Evolutionary conservation across 768 basidiomycete genomes (phyloP).

Genomic region (Gelatoporia subvermispora): DNA sequence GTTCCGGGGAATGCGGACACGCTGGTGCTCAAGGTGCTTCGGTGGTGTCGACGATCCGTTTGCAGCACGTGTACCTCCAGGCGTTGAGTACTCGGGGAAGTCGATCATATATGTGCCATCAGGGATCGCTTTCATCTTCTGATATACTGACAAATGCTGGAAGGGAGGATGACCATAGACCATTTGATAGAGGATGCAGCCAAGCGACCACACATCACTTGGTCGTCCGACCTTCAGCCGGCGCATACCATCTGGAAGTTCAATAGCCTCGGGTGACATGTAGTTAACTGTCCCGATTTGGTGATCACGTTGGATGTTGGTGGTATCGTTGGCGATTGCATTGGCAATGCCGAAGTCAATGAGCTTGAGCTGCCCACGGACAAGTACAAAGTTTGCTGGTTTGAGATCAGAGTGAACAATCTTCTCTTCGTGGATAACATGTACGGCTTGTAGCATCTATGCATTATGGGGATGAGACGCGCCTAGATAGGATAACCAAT

Average conservation of each 20-base stretch:
- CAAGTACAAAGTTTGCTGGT: slow-evolving; percentile 96
- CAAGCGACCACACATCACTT: slow-evolving; percentile 96
- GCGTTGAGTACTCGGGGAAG: slow-evolving; percentile 70
- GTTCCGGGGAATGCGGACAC: slow-evolving; percentile 61
- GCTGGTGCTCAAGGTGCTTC: slow-evolving; percentile 64
- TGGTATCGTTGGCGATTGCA: slow-evolving; percentile 97
- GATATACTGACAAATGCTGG: slow-evolving; percentile 72
- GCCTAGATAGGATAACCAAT: neutral
- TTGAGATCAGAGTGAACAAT: slow-evolving; percentile 99
- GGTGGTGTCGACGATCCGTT: slow-evolving; percentile 19
- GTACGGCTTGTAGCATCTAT: slow-evolving; percentile 98
- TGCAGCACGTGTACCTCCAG: slow-evolving; percentile 23
- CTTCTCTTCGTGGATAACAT: slow-evolving; percentile 96
- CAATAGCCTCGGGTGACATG: slow-evolving; percentile 98
- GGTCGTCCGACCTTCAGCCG: slow-evolving; percentile 92
- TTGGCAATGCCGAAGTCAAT: slow-evolving; percentile 99
- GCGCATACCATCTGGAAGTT: slow-evolving; percentile 79
- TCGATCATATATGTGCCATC: slow-evolving; percentile 71
- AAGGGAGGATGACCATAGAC: slow-evolving; percentile 94
- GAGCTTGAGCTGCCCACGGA: slow-evolving; percentile 90
- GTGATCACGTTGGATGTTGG: slow-evolving; percentile 94
- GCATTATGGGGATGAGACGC: neutral
- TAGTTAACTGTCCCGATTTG: slow-evolving; percentile 98
- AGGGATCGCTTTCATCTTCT: slow-evolving; percentile 94
- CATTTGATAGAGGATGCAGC: slow-evolving; percentile 98